Base-by-base conservation (phyloP, 257 asterid species). In the Voacanga thouarsii region DNA sequence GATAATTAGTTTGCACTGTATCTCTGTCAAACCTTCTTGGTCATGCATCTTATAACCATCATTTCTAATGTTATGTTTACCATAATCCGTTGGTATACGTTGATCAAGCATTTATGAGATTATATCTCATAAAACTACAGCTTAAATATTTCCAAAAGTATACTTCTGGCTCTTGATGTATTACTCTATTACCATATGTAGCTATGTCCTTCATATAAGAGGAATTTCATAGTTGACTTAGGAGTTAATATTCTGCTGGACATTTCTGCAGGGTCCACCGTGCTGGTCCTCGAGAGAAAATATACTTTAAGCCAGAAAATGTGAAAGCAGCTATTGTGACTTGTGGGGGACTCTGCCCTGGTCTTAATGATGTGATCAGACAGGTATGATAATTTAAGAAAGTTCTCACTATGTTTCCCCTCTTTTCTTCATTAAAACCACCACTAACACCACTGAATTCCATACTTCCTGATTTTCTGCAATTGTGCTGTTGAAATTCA, bases 341-440 rank as follows among this genome's bases (percentile, higher is more conserved):
- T 60, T 93, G 98, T 88, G 98, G 98, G 43, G 98, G 98, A 63
- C 98, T 93, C 86, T 93, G 98, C 83, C 98, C 98, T 75, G 98
- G 98, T 74, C 96, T 93, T 72, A 93, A 93, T 83, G 97, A 93
- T 90, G 98, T 93, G 49, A 91, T 91, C 68, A 85, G 98, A 75
- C 98, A 93, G 93, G 97, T 93, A 87, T 26, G 74, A 56, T 59
- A 55, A 41, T 67, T 65, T 14, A 68, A 21, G 18, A 68, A 21
- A 41, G 14, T 5, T 41, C 9, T 51, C 56, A 50, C 67, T 30
- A n/a, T 57, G 50, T 56, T 30, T 41, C 6, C 57, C 19, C 16
- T 24, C 2, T 57, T 10, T 12, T 47, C 70, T 33, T 19, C 49
- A 23, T n/a, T 77, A 66, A 11, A 21, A 67, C 55, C 16, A 33